A percentile compares a stretch with the other conserved stretches of the same genome.
phyloP scores from a whole-genome alignment of 345 rosid species.

The Raphanus sativus region DNA sequence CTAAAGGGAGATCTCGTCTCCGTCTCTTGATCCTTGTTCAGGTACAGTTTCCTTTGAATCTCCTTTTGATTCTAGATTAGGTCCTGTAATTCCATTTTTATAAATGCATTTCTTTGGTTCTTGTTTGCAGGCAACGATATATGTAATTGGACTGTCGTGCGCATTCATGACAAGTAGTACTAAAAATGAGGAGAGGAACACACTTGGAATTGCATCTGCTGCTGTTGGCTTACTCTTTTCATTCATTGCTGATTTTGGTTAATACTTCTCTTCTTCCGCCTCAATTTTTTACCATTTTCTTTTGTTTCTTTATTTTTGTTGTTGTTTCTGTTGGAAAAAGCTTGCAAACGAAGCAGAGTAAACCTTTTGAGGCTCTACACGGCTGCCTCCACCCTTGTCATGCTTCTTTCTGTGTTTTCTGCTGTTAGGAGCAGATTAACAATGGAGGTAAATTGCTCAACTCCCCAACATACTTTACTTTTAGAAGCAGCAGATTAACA shows the following conservation, averaged over 20 bases:
- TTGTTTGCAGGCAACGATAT: conserved; percentile 47
- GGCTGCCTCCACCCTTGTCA: conserved; percentile 41
- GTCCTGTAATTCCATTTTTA: neutral
- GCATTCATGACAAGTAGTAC: conserved; percentile 32
- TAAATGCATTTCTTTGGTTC: neutral
- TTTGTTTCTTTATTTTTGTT: conserved; percentile 7
- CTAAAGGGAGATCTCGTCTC: conserved; percentile 38
- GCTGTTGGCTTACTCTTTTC: conserved; percentile 48
- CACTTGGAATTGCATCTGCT: conserved; percentile 42
- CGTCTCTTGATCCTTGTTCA: conserved; percentile 36
- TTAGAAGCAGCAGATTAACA: neutral
- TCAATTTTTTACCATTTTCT: neutral
- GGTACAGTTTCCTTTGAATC: conserved; percentile 5
- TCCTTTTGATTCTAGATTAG: neutral
- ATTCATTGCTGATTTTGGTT: conserved; percentile 65
- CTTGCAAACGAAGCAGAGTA: conserved; percentile 56
- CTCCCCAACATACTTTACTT: neutral
- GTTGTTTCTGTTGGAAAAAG: conserved; percentile 29
- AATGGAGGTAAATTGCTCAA: conserved; percentile 42
- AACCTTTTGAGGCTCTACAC: conserved; percentile 51
- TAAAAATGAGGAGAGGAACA: conserved; percentile 28
- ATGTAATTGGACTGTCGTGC: conserved; percentile 39
- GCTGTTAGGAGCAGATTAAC: conserved; percentile 42
- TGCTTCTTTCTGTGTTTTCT: conserved; percentile 41
- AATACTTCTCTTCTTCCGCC: neutral